Evolutionary conservation across 768 basidiomycete species (phyloP), one percentile per base, ranked within the genome.

Genomic region (Xanthoconium stramineum): DNA sequence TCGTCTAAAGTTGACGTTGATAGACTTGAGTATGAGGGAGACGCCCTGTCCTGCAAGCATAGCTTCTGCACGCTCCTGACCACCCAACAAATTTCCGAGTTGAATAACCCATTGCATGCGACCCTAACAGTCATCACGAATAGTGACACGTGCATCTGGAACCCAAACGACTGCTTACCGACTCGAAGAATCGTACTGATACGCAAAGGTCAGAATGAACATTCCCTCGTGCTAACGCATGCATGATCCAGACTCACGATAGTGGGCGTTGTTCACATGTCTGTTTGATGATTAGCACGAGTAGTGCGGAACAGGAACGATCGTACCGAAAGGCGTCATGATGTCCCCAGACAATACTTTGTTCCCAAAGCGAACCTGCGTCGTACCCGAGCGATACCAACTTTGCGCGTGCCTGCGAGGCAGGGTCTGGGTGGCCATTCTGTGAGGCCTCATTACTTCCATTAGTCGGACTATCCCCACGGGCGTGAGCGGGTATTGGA

Each of bases 231-330:
- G 38, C 13, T 5, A 37, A 29, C 5, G 32, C 30, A 33, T 47
- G 51, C 37, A 37, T 12, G 56, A 39, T 30, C 29, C 19, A 9
- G 5, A 60, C 70, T 66, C 61, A 89, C 88, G 72, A 65, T 91
- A 90, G 55, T 81, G 83, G 15, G 83, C 85, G 59, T 91, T 91
- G 61, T 90, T 90, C 24, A 90, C 88, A 61, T 91, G 89, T 66
- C 89, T 91, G 50, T 15, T 12, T 10, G 42, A 50, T 11, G 10
- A 38, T 56, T 14, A 58, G 46, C 9, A 28, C 37, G 37, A 0
- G 5, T n/a, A 28, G 6, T 5, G 14, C 17, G 30, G 30, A 44
- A 50, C 6, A 15, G 28, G 30, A 50, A 29, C 13, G 53, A 17
- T 17, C 20, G 42, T 66, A 89, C 89, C 85, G 84, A 65, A 90